Evolutionary conservation across 805 yeast genomes (phyloP), one percentile per base, ranked within the genome.

Genomic region (Schwanniomyces pseudopolymorphus): DNA sequence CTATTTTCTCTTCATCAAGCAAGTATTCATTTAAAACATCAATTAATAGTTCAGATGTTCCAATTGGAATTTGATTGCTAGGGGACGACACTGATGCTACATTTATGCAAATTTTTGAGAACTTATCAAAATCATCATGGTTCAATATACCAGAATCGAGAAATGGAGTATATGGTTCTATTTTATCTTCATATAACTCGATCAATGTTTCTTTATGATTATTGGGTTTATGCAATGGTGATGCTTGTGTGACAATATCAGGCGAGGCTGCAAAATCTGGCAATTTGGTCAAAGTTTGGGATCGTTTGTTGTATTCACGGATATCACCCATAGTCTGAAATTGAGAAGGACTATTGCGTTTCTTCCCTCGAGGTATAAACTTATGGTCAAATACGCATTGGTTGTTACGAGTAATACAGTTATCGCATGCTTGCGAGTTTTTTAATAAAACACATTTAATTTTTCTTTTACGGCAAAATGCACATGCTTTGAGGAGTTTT

Each of bases 101-200:
- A 38, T 53, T 51, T 25, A 58, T 52, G 42, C 62, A 58, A 43
- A 56, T 52, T 20, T 44, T 47, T 5, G 53, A 45, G 42, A 58
- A 58, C 8, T 39, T 26, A 16, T 52, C 53, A 2, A 54, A 28
- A 6, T 45, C 50, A 5, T 22, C 25, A 31, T 11, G 16, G 20
- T 19, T 16, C 10, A 56, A 56, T 2, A 49, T 8, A 8, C 49
- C 55, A 19, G 33, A 42, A 10, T 47, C 33, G 3, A 58, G 14
- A 39, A 56, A 58, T 8, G 62, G 60, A 0, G 60, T 56, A 35
- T 50, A 55, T 1, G 55, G 55, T 39, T 54, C 55, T 9, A 58
- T 54, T 56, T 14, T 50, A 24, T 20, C 45, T 20, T 24, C 6
- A 13, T 38, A 21, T 5, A 38, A 4, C 5, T 35, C 7, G 8